phyloP scores from a whole-genome alignment of 495 filamentous ascomycete genomes.

The Aspergillus nanangensis region DNA sequence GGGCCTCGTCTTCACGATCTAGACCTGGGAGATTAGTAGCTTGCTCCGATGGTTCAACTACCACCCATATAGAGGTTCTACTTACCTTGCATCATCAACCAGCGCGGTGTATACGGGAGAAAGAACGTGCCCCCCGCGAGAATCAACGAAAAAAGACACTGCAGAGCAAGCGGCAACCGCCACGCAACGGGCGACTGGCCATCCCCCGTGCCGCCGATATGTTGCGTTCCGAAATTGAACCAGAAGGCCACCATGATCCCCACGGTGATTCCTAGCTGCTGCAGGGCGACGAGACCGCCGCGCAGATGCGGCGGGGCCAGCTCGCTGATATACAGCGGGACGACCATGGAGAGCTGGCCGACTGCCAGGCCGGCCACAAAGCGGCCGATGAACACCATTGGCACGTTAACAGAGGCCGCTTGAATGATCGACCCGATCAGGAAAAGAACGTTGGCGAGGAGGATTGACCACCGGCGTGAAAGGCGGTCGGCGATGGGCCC shows the following conservation, averaged over 20 bases:
- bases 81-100: constrained; percentile 69
- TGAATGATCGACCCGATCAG: constrained; percentile 73
- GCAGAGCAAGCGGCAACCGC: constrained; percentile 41
- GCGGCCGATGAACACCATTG: constrained; percentile 67
- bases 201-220: constrained; percentile 39
- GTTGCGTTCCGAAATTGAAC: constrained; percentile 39
- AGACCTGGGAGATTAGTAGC: no score
- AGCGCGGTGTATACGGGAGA: constrained; percentile 79
- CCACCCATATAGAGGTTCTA: no score
- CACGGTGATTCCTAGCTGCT: constrained; percentile 62
- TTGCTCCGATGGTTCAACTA: no score
- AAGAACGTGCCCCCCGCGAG: constrained; percentile 48
- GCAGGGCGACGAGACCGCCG: constrained; percentile 64
- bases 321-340: constrained; percentile 60
- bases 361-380: constrained; percentile 61
- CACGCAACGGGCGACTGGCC: constrained; percentile 39
- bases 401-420: constrained; percentile 51
- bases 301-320: constrained; percentile 62
- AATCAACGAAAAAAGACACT: constrained; percentile 36
- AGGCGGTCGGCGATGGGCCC: constrained; percentile 72
- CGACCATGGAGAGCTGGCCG: constrained; percentile 37
- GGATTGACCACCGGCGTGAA: constrained; percentile 67
- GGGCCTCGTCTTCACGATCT: constrained; percentile 67
- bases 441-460: constrained; percentile 67
- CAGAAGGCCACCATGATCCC: constrained; percentile 66